Evolutionary conservation across 345 rosid species (phyloP), one percentile per base, ranked within the genome.

Genomic region (Ailanthus altissimus): DNA sequence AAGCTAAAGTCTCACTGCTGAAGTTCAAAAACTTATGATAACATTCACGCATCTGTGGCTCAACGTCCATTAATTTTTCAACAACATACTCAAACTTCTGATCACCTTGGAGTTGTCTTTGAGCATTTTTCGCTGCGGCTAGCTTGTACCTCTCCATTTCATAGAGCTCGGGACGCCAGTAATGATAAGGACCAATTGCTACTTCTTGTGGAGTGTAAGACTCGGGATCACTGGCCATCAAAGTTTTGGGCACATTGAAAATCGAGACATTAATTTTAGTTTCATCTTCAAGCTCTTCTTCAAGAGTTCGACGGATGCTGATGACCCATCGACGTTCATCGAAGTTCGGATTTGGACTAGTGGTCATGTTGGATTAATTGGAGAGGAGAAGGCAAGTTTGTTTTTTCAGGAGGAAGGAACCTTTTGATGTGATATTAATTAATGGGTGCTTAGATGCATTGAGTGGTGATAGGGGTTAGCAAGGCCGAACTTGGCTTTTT

Each of bases 181-280:
- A 76, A 68, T 93, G 93, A 82, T 93, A 90, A 59, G 94, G 97
- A 36, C 98, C 98, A 3, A 93, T 78, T 2, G 98, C 90, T 11
- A 90, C 91, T 56, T 83, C 81, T 45, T 91, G 94, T 13, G 93
- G 97, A 70, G 87, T 85, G 83, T 90, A 91, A 38, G 81, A 83
- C 60, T 93, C 89, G 1, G 90, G 94, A 73, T 85, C 78, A 67
- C 75, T 79, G 5, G 85, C 59, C 72, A 77, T 43, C 43, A 93
- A 78, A 15, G 81, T 70, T 80, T 86, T 89, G 45, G 97, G 95
- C 10, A 92, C 95, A 38, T 70, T 85, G 87, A 90, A 93, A 46
- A 93, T 89, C 80, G 84, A 80, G 13, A 85, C 87, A 15, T 79
- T 88, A 60, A 78, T 67, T 72, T 89, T 81, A 9, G 57, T 70